Evolutionary conservation across 2,329 filamentous ascomycete genomes (phyloP), one percentile per base, ranked within the genome.

Genomic region (Drechslerella coelobrocha): DNA sequence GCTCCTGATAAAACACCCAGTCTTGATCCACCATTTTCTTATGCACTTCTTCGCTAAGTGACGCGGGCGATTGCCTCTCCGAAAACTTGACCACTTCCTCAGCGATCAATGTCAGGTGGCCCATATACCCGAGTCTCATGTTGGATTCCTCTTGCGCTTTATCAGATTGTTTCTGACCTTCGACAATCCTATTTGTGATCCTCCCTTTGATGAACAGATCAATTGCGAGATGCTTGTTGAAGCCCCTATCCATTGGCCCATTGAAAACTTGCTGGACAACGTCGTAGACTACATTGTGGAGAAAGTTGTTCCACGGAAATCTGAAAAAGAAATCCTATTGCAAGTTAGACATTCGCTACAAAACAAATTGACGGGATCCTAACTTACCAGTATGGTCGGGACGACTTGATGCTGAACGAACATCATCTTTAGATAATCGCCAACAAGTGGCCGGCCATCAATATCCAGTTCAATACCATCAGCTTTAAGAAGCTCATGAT

Each of bases 241-340:
- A 97, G 26, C 94, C 92, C 69, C 92, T 89, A 75, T 97, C 93
- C 90, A 99, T 96, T 0, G 92, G 92, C 7, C 94, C 94, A 78
- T 99, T 99, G 79, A 99, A 97, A 0, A 99, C 94, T 81, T 99
- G 94, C 79, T 99, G 94, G 45, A 99, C 91, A 77, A 99, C 92
- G 78, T 99, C 94, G 78, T 99, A 99, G 51, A 99, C 94, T 45
- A 99, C 94, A 77, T 99, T 99, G 80, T 99, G 94, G 47, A 99
- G 84, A 78, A 99, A 99, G 79, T 99, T 99, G 80, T 99, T 99
- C 94, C 94, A 99, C 0, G 94, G 93, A 77, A 97, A 99, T 68
- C 89, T 87, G 82, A 99, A 99, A 81, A 99, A 99, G 82, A 97
- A 97, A 63, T 92, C 90, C 91, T 95, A 73, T 9, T 65, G 27